A percentile compares a stretch with the other conserved stretches of the same genome.
These are phyloP conservation scores for Moesziomyces antarcticus DNA, from an alignment of 1,284 basidiomycete species.

Conservation along the genomic window DNA sequence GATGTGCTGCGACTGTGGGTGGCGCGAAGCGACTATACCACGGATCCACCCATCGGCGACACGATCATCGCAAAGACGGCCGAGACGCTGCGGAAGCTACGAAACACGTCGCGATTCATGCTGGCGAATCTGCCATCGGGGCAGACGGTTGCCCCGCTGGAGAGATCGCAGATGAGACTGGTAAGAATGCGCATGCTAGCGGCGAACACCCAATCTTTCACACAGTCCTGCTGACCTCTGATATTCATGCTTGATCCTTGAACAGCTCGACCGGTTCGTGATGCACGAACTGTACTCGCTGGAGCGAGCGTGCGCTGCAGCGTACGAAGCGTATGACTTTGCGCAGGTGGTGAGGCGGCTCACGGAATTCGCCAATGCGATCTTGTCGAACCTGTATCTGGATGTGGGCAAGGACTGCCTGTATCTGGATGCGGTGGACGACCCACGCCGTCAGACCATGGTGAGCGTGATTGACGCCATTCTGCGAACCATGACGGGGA, in stretches of 20 bases:
- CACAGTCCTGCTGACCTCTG: not conserved
- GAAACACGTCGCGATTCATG: slow-evolving; percentile 89
- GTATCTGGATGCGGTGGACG: slow-evolving; percentile 77
- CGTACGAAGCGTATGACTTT: slow-evolving; percentile 83
- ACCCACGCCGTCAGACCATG: slow-evolving; percentile 74
- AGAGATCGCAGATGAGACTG: slow-evolving; percentile 32
- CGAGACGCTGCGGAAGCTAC: slow-evolving; percentile 84
- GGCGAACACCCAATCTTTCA: too few relatives aligned
- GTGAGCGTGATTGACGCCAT: slow-evolving; percentile 81
- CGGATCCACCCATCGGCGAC: slow-evolving; percentile 86
- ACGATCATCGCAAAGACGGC: slow-evolving; percentile 80
- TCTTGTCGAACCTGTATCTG: slow-evolving; percentile 79
- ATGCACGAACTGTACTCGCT: slow-evolving; percentile 84
- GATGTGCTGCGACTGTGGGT: slow-evolving; percentile 92
- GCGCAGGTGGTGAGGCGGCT: slow-evolving; percentile 73
- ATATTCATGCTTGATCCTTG: not conserved
- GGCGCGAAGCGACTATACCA: slow-evolving; percentile 88
- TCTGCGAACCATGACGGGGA: slow-evolving; percentile 76
- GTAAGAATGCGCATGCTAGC: slow-evolving; percentile 5
- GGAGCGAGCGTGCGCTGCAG: slow-evolving; percentile 76
- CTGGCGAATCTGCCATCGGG: slow-evolving; percentile 75
- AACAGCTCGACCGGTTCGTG: slow-evolving; percentile 73
- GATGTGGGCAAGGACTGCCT: slow-evolving; percentile 90
- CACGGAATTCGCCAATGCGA: slow-evolving; percentile 69
- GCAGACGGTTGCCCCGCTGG: slow-evolving; percentile 9